These are phyloP conservation scores for Nidula microcarpa DNA, from an alignment of 768 basidiomycete species.

Conservation along the genomic window DNA sequence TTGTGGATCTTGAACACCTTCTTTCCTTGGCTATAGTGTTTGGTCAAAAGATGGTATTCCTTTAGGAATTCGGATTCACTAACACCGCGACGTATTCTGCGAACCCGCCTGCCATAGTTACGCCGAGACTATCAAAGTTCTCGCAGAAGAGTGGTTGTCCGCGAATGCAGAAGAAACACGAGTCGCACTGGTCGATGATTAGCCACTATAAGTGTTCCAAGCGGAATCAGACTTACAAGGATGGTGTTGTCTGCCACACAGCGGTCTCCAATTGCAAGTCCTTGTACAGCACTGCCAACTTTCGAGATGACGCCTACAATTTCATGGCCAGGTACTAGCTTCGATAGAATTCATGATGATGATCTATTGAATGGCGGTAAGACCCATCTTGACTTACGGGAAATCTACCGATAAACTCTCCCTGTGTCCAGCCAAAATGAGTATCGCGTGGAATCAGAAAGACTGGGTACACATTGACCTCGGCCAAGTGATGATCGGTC, in stretches of 20 bases:
- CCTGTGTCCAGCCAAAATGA: constrained; percentile 20
- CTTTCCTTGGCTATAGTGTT: constrained; percentile 36
- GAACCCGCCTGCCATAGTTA: constrained; percentile 82
- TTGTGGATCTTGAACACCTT: constrained; percentile 89
- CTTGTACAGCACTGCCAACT: constrained; percentile 77
- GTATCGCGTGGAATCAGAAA: background rate
- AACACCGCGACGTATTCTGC: constrained; percentile 84
- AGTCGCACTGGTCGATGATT: constrained; percentile 56
- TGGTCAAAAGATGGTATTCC: background rate
- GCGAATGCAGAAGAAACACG: constrained; percentile 85
- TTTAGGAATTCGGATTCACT: constrained; percentile 2
- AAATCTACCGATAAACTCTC: constrained; percentile 70
- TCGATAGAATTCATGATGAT: background rate
- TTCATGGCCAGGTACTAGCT: constrained; percentile 46
- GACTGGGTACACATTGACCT: constrained; percentile 34
- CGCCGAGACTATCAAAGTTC: constrained; percentile 77
- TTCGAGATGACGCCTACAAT: constrained; percentile 68
- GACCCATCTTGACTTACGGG: constrained; percentile 43
- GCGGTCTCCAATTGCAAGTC: constrained; percentile 74
- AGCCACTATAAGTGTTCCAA: background rate
- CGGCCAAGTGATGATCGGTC: constrained; percentile 49
- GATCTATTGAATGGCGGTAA: constrained; percentile 22
- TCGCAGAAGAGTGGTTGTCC: constrained; percentile 84
- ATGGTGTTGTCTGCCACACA: constrained; percentile 62
- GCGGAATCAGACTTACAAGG: background rate